These are phyloP conservation scores for Aspergillus funiculosus DNA, from an alignment of 495 filamentous ascomycete species.

Conservation along the genomic window DNA sequence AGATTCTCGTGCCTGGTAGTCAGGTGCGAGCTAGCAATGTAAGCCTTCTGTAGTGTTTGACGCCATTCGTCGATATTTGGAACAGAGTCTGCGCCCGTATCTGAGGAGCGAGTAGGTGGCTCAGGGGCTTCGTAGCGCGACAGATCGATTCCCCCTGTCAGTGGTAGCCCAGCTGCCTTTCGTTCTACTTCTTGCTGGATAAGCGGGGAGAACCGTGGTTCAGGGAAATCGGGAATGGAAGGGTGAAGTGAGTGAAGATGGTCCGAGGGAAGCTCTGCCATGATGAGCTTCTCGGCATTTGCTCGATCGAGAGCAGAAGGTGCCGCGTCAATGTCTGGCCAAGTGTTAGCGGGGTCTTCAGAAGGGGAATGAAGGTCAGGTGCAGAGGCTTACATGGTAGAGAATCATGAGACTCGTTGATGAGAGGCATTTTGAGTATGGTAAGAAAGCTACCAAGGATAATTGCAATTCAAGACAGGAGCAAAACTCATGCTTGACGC, in stretches of 20 bases:
- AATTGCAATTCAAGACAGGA: neutral
- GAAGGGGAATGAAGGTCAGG: conserved; percentile 8
- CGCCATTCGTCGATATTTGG: conserved; percentile 37
- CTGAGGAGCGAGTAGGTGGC: conserved; percentile 30
- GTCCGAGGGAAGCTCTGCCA: conserved; percentile 53
- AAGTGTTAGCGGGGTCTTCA: neutral
- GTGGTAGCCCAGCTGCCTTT: conserved; percentile 47
- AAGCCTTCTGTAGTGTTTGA: conserved; percentile 43
- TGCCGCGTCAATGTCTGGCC: conserved; percentile 63
- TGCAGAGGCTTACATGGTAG: conserved; percentile 61
- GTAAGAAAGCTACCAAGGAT: neutral
- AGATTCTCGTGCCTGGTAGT: conserved; percentile 61
- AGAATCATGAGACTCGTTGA: conserved; percentile 70
- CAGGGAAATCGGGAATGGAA: conserved; percentile 32
- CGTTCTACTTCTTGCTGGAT: conserved; percentile 59
- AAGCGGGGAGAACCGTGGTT: conserved; percentile 51
- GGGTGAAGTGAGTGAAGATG: conserved; percentile 34
- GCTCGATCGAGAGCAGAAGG: conserved; percentile 55
- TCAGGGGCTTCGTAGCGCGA: conserved; percentile 71
- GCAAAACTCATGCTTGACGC: neutral
- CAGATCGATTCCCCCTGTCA: conserved; percentile 64
- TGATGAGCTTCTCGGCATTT: conserved; percentile 58
- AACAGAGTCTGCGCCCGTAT: conserved; percentile 20
- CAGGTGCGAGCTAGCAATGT: conserved; percentile 62
- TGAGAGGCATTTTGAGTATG: conserved; percentile 58